phyloP scores from a whole-genome alignment of 805 yeast genomes.

The Metschnikowia drakensbergensis region DNA sequence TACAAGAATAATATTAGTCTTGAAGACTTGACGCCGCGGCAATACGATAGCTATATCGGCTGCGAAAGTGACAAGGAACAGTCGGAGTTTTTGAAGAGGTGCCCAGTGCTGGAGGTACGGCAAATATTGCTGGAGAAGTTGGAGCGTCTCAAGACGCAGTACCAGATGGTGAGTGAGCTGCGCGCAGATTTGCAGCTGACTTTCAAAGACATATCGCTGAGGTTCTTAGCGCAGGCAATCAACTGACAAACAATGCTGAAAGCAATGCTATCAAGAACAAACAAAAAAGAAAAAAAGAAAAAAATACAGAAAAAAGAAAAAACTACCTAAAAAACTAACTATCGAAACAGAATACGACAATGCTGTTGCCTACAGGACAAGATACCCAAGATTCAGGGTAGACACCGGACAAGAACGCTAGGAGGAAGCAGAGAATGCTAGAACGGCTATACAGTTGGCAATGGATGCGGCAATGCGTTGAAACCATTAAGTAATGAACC shows the following conservation, averaged over 20 bases:
- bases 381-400: neutral
- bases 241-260: neutral
- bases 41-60: neutral
- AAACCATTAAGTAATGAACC: neutral
- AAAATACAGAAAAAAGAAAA: neutral
- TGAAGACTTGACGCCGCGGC: neutral
- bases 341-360: neutral
- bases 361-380: neutral
- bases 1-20: neutral
- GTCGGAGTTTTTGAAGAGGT: neutral
- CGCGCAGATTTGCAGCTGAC: slow-evolving; percentile 1
- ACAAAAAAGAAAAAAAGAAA: neutral
- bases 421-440: neutral
- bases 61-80: neutral
- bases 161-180: neutral
- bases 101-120: neutral
- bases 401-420: neutral
- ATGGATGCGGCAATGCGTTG: neutral
- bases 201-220: neutral
- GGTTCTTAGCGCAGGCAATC: neutral
- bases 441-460: neutral
- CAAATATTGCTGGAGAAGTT: neutral
- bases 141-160: neutral
- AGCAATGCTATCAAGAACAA: neutral
- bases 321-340: neutral